phyloP scores from a whole-genome alignment of 1,284 basidiomycete species.

The Peniophora sp. region DNA sequence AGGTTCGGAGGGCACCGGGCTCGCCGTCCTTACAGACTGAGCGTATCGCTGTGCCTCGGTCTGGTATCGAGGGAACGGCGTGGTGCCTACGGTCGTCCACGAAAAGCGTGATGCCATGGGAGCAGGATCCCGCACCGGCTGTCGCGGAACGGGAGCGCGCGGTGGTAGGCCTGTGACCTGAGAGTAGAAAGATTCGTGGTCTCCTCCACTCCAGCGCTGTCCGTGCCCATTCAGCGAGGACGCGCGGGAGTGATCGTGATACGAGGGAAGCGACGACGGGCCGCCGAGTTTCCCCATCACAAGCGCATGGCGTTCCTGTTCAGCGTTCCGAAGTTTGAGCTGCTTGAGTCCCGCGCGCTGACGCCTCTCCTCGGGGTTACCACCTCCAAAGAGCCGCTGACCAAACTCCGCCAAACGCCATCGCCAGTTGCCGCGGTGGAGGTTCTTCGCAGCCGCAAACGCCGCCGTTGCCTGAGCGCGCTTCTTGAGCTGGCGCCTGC shows the following conservation, averaged over 20 bases:
- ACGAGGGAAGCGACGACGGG: constrained; percentile 27
- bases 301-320: constrained; percentile 40
- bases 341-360: constrained; percentile 25
- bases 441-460: constrained; percentile 55
- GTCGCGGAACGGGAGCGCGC: constrained; percentile 53
- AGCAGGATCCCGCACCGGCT: constrained; percentile 44
- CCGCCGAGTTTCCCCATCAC: constrained; percentile 47
- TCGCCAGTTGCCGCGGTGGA: constrained; percentile 45
- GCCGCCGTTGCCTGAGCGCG: constrained; percentile 55
- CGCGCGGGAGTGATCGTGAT: constrained; percentile 17
- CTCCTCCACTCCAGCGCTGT: constrained; percentile 11
- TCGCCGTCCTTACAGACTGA: constrained; percentile 25
- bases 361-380: not conserved
- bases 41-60: constrained; percentile 60
- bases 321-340: constrained; percentile 33
- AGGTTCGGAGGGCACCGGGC: constrained; percentile 10
- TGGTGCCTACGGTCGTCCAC: constrained; percentile 27
- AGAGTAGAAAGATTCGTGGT: constrained; percentile 58
- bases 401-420: constrained; percentile 47
- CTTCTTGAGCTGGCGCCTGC: constrained; percentile 57
- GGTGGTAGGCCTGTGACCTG: constrained; percentile 57
- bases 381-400: constrained; percentile 46
- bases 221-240: not conserved
- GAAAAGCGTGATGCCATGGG: constrained; percentile 37
- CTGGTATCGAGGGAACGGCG: constrained; percentile 11